A percentile compares a stretch with the other conserved stretches of the same genome.
phyloP scores from a whole-genome alignment of 2,329 filamentous ascomycete genomes.

The Fusarium camptoceras region DNA sequence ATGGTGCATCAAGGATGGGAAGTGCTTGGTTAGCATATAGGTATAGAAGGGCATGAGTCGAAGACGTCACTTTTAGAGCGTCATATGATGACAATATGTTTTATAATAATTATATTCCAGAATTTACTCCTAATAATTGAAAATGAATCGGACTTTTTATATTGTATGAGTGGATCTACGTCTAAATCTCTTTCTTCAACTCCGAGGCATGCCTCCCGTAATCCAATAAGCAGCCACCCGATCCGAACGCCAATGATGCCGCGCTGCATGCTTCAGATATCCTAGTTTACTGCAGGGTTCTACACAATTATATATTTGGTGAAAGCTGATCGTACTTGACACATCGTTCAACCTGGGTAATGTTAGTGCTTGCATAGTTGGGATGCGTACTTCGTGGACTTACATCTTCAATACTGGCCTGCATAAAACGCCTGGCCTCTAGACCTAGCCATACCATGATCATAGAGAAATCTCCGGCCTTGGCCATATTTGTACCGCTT shows the following conservation, averaged over 20 bases:
- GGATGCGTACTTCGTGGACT: slow-evolving; percentile 50
- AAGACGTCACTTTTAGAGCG: slow-evolving; percentile 17
- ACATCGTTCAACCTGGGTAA: slow-evolving; percentile 78
- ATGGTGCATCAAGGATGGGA: slow-evolving; percentile 19
- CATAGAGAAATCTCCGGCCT: slow-evolving; percentile 83
- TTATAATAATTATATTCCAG: neutral
- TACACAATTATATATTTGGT: slow-evolving; percentile 77
- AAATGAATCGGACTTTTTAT: slow-evolving; percentile 3
- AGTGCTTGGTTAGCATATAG: slow-evolving; percentile 28
- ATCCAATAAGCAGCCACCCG: neutral
- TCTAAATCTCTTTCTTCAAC: slow-evolving; percentile 14
- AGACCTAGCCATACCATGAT: slow-evolving; percentile 91
- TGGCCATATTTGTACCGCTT: slow-evolving; percentile 76
- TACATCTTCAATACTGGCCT: slow-evolving; percentile 89
- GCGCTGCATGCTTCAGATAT: slow-evolving; percentile 9
- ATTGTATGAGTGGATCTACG: neutral
- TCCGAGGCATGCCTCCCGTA: slow-evolving; percentile 5
- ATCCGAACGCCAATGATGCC: slow-evolving; percentile 34
- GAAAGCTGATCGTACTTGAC: slow-evolving; percentile 92
- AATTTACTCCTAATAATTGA: neutral
- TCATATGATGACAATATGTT: slow-evolving; percentile 8
- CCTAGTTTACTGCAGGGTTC: slow-evolving; percentile 10
- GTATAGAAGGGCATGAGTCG: slow-evolving; percentile 23
- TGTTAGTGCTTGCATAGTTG: neutral
- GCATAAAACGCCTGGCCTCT: slow-evolving; percentile 88